phyloP scores from a whole-genome alignment of 2,329 filamentous ascomycete genomes.

The Epichloe baconii region DNA sequence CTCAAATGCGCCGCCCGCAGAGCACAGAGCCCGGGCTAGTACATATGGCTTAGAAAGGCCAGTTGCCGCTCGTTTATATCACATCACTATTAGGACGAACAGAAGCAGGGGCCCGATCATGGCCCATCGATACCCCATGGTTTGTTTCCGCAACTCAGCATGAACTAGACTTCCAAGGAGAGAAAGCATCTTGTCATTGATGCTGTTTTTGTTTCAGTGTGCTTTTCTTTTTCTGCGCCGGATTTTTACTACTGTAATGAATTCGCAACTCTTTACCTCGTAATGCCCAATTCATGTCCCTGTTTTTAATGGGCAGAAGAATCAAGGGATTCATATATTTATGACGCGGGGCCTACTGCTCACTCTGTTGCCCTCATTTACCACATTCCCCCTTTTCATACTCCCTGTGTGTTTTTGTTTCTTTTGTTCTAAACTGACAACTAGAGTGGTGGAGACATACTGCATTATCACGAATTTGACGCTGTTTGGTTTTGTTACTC shows the following conservation, averaged over 20 bases:
- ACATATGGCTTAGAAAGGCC: constrained; percentile 24
- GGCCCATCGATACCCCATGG: constrained; percentile 13
- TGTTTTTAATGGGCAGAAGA: no score
- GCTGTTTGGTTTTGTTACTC: neutral
- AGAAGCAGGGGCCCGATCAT: neutral
- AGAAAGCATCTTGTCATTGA: neutral
- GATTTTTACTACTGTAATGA: neutral
- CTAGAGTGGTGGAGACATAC: neutral
- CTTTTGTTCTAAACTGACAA: neutral
- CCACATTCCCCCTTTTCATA: neutral
- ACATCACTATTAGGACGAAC: neutral
- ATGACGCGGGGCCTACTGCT: no score
- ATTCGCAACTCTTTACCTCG: no score
- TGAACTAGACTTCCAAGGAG: neutral
- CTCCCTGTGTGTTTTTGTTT: neutral
- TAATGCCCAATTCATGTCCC: no score
- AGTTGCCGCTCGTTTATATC: constrained; percentile 3
- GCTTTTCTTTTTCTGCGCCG: neutral
- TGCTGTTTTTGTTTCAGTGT: neutral
- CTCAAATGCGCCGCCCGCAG: constrained; percentile 54
- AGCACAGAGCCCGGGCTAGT: constrained; percentile 54
- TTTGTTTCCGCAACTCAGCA: neutral
- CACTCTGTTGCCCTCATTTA: no score
- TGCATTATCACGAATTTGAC: neutral
- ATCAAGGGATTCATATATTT: no score